Base-by-base conservation (phyloP, 169 alveolate genomes). In the Cryptosporidium tyzzeri region DNA sequence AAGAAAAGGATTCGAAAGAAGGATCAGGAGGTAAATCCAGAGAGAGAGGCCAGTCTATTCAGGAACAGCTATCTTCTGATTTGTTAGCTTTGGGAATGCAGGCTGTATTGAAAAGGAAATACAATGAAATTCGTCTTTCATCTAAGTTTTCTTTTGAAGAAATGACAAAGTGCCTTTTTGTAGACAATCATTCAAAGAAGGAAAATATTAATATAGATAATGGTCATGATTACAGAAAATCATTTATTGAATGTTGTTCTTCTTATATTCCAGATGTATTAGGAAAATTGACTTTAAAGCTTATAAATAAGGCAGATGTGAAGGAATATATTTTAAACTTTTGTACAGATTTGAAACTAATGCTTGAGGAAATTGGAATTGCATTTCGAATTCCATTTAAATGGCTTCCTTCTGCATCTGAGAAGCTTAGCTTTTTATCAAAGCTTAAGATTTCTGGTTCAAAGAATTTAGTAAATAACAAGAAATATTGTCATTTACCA, bases 341-440 rank as follows among this genome's bases (percentile, higher is more conserved):
- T 80, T 80, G 89, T 37, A 48, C 23, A 1, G 89, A 80, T 39
- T 35, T 80, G 50, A 67, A 50, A n/a, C 5, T 16, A 12, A 41
- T 80, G 31, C 70, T 80, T 35, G 75, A 62, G 18, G 89, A 80
- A 1, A 45, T 65, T 14, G 71, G 80, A 7, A 80, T 80, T 1
- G 89, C 89, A 23, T 80, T 80, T 1, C 18, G 67, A 41, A 45
- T 80, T n/a, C 75, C 89, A 18, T 80, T 80, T 65, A 80, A 62
- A 39, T 80, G 89, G 89, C 62, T 80, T 26, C 75, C 89, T 61
- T 44, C 59, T 21, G 75, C 75, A 14, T 59, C 89, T 18, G 89
- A 80, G 44, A 80, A 80, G 70, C n/a, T 65, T 14, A 44, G 67
- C 6, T 59, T 37, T 80, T 16, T 80, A 18, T 80, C 89, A 2